A percentile compares a stretch with the other conserved stretches of the same genome.
These are phyloP conservation scores for Emmonsiellopsis sp. DNA, from an alignment of 2,329 filamentous ascomycete genomes.

Conservation along the genomic window DNA sequence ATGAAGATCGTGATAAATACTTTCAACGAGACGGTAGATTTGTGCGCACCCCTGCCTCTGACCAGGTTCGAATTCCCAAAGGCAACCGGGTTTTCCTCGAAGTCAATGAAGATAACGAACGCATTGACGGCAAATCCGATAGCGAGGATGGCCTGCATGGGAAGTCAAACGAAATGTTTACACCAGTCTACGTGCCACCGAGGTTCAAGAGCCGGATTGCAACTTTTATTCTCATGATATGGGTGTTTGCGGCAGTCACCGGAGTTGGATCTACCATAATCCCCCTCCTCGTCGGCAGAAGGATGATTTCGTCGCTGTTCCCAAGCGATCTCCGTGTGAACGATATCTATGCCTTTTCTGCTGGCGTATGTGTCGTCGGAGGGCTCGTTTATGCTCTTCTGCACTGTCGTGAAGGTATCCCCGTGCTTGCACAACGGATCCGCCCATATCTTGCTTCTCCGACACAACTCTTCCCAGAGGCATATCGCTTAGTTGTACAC, in stretches of 20 bases:
- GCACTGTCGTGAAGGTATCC: constrained; percentile 4
- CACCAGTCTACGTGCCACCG: constrained; percentile 72
- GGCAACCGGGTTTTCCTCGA: constrained; percentile 71
- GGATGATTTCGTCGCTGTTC: constrained; percentile 63
- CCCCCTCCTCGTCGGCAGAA: constrained; percentile 75
- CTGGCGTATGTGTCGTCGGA: constrained; percentile 75
- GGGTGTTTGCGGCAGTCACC: constrained; percentile 83
- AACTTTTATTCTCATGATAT: constrained; percentile 80
- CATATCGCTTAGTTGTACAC: constrained; percentile 18
- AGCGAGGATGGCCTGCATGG: constrained; percentile 49
- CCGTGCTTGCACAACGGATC: constrained; percentile 7
- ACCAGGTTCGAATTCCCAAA: constrained; percentile 89
- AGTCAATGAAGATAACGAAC: constrained; percentile 57
- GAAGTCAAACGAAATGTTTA: constrained; percentile 52
- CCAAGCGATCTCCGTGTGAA: constrained; percentile 68
- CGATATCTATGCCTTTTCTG: constrained; percentile 92
- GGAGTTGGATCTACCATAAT: constrained; percentile 79
- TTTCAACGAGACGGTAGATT: constrained; percentile 68
- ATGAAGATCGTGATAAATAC: constrained; percentile 35
- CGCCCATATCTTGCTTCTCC: constrained; percentile 23
- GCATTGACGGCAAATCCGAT: constrained; percentile 51
- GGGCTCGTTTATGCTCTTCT: constrained; percentile 50
- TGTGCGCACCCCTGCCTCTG: constrained; percentile 85
- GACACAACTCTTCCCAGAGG: constrained; percentile 17
- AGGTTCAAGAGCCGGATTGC: constrained; percentile 72